Percentiles rank a stretch among this genome's conserved stretches.
These are phyloP conservation scores for Oryza coarctata DNA, from an alignment of 176 grass and related monocot genomes.

Conservation along the genomic window DNA sequence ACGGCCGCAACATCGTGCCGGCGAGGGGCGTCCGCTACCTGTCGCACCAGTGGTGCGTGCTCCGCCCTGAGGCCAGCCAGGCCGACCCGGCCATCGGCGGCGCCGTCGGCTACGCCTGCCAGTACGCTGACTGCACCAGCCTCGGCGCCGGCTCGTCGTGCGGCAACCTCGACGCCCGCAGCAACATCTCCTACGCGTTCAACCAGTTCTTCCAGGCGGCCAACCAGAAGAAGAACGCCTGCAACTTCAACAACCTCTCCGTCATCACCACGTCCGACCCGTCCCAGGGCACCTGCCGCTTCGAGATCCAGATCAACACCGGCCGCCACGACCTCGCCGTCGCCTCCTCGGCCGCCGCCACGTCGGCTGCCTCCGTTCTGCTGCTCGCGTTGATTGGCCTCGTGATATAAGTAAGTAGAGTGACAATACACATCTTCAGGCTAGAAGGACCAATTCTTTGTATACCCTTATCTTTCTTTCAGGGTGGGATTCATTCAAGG, in stretches of 20 bases:
- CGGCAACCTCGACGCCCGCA: conserved; percentile 48
- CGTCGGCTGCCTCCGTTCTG: not conserved
- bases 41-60: conserved; percentile 75
- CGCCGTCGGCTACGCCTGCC: conserved; percentile 58
- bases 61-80: conserved; percentile 47
- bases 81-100: conserved; percentile 35
- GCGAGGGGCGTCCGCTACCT: conserved; percentile 81
- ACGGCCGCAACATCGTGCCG: conserved; percentile 39
- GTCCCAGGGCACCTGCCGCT: conserved; percentile 62
- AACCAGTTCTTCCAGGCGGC: conserved; percentile 82
- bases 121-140: conserved; percentile 87
- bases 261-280: conserved; percentile 65
- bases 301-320: conserved; percentile 76
- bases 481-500: not conserved
- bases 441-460: conserved; percentile 17
- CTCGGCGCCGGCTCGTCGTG: conserved; percentile 72
- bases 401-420: not conserved
- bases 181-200: conserved; percentile 85
- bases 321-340: conserved; percentile 45
- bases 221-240: conserved; percentile 62
- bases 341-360: not conserved
- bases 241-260: conserved; percentile 68
- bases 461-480: not conserved
- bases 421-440: not conserved
- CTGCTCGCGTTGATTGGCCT: not conserved